A percentile compares a stretch with the other conserved stretches of the same genome.
Evolutionary conservation across 2,329 filamentous ascomycete genomes (phyloP).

Genomic region (Pseudocercospora eumusae): DNA sequence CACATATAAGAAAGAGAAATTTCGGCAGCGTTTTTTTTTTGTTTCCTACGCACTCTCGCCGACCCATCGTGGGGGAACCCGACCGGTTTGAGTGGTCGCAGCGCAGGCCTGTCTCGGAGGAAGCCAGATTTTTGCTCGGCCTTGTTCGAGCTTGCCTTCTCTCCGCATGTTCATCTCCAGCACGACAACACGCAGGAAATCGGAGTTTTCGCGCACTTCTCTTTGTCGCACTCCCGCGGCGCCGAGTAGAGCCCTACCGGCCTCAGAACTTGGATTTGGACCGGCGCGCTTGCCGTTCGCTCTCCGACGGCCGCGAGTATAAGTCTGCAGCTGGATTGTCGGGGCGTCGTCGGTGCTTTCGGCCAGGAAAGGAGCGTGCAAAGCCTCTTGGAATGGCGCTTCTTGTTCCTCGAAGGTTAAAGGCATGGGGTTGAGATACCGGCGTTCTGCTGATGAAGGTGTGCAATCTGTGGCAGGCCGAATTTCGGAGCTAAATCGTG

Average conservation of each 20-base stretch:
- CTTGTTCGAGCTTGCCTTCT: conserved; percentile 61
- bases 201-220: conserved; percentile 64
- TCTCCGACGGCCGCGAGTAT: conserved; percentile 43
- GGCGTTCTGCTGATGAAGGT: conserved; percentile 58
- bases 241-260: conserved; percentile 44
- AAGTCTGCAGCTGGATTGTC: conserved; percentile 66
- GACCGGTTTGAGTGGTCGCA: conserved; percentile 22
- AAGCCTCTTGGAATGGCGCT: conserved; percentile 40
- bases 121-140: conserved; percentile 61
- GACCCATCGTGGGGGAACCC: conserved; percentile 36
- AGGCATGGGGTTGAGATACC: conserved; percentile 61
- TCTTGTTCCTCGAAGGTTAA: conserved; percentile 43
- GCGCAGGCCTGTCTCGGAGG: conserved; percentile 53
- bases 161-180: conserved; percentile 69
- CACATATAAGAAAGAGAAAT: conserved; percentile 4
- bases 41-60: conserved; percentile 37
- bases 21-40: conserved; percentile 11
- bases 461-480: conserved; percentile 57
- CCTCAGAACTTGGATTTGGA: conserved; percentile 47
- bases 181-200: conserved; percentile 65
- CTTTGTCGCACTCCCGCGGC: conserved; percentile 53
- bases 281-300: conserved; percentile 38
- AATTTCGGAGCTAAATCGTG: conserved; percentile 61
- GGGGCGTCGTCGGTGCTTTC: conserved; percentile 47
- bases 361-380: conserved; percentile 39